A percentile compares a stretch with the other conserved stretches of the same genome.
Evolutionary conservation across 192 early-diverging fungal genomes (phyloP).

Genomic region (Linnemannia hyalina): DNA sequence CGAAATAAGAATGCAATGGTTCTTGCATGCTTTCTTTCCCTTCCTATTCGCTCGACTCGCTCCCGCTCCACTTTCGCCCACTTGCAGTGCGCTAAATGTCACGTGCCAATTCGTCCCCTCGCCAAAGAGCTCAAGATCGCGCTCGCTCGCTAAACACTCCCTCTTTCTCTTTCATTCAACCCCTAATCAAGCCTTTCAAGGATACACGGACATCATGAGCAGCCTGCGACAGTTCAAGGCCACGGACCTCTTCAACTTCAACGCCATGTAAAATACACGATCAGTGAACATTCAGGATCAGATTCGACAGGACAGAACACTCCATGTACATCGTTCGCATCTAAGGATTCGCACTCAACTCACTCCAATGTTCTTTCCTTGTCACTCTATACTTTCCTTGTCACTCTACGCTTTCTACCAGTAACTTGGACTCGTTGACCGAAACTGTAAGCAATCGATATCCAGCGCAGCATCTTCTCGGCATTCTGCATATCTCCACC

Average conservation of each 20-base stretch:
- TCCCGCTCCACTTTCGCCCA: background rate
- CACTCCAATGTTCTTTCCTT: background rate
- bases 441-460: constrained; percentile 78
- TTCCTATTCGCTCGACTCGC: background rate
- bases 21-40: background rate
- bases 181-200: background rate
- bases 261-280: constrained; percentile 78
- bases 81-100: background rate
- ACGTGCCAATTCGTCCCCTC: background rate
- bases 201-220: constrained; percentile 42
- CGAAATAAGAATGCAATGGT: background rate
- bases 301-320: background rate
- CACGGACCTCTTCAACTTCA: constrained; percentile 94
- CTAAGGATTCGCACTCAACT: background rate
- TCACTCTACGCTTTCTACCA: constrained; percentile 35
- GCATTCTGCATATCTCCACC: background rate
- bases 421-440: constrained; percentile 93
- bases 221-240: constrained; percentile 74
- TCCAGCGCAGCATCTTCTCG: background rate
- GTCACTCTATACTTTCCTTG: background rate
- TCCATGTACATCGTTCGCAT: background rate
- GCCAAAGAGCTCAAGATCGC: background rate
- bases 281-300: background rate
- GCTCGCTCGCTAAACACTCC: background rate
- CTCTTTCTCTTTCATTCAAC: background rate